phyloP scores from a whole-genome alignment of 495 filamentous ascomycete genomes.

The Tuber umbilicatum region DNA sequence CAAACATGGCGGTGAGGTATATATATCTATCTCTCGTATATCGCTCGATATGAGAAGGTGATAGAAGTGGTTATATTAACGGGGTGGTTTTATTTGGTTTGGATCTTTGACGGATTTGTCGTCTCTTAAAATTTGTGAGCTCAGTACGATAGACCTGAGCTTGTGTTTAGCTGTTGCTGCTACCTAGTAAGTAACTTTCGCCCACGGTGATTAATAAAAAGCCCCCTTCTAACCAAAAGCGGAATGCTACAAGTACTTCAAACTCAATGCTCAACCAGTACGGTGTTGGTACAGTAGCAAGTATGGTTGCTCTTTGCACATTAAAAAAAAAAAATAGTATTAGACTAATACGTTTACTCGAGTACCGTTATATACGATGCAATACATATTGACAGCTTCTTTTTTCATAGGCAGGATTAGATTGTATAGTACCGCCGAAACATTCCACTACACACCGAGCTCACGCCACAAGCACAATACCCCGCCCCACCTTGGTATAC shows the following conservation, averaged over 20 bases:
- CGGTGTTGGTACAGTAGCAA: background rate
- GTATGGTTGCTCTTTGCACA: background rate
- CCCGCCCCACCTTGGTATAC: background rate
- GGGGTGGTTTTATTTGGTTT: background rate
- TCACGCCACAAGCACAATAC: background rate
- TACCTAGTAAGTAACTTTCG: background rate
- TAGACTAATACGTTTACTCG: too few species aligned
- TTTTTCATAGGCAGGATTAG: background rate
- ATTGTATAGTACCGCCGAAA: background rate
- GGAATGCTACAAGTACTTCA: background rate
- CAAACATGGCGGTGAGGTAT: slow-evolving; percentile 14
- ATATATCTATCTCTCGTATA: background rate
- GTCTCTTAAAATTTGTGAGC: background rate
- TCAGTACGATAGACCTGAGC: background rate
- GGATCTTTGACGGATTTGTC: background rate
- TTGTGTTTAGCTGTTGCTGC: background rate
- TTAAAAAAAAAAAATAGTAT: too few species aligned
- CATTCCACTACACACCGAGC: background rate
- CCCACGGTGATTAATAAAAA: background rate
- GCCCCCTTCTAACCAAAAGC: background rate
- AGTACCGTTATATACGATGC: too few species aligned
- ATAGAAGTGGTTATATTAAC: background rate
- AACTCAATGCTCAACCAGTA: background rate
- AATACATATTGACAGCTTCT: too few species aligned
- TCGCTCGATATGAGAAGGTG: background rate